Conservation (phyloP, 2,329 filamentous ascomycete genomes). For the Pseudohalonectria lignicola region DNA sequence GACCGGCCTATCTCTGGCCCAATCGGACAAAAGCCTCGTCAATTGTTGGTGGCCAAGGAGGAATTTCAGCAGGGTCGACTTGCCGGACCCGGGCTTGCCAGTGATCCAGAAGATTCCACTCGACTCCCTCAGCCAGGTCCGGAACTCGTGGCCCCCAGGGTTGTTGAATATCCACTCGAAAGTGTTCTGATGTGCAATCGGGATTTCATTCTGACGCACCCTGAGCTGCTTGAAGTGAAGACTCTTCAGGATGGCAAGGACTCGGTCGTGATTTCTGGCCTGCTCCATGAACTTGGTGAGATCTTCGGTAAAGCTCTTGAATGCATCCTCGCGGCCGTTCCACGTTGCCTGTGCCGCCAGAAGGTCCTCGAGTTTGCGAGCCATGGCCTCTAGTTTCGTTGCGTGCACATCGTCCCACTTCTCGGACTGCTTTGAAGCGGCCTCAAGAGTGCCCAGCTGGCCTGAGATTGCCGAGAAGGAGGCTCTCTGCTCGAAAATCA, state of each 20-base stretch:
- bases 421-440: not conserved
- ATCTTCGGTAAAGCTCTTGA: not conserved
- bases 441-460: not conserved
- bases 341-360: not conserved
- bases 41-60: slow-evolving; percentile 10
- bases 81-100: slow-evolving; percentile 29
- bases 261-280: not conserved
- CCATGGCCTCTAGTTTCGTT: not conserved
- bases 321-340: not conserved
- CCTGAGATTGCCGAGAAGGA: not conserved
- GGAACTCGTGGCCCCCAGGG: slow-evolving; percentile 1
- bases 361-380: not conserved
- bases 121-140: slow-evolving; percentile 14
- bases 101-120: slow-evolving; percentile 19
- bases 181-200: slow-evolving; percentile 5
- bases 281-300: not conserved
- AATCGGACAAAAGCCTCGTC: slow-evolving; percentile 10
- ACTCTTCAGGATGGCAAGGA: not conserved
- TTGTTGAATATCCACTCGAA: slow-evolving; percentile 7
- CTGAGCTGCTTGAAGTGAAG: not conserved
- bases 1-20: slow-evolving; percentile 13
- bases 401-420: not conserved
- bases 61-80: slow-evolving; percentile 29
- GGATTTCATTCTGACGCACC: not conserved
- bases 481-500: not conserved